Evolutionary conservation across 345 rosid genomes (phyloP).

Genomic region (Salix arbutifolia): DNA sequence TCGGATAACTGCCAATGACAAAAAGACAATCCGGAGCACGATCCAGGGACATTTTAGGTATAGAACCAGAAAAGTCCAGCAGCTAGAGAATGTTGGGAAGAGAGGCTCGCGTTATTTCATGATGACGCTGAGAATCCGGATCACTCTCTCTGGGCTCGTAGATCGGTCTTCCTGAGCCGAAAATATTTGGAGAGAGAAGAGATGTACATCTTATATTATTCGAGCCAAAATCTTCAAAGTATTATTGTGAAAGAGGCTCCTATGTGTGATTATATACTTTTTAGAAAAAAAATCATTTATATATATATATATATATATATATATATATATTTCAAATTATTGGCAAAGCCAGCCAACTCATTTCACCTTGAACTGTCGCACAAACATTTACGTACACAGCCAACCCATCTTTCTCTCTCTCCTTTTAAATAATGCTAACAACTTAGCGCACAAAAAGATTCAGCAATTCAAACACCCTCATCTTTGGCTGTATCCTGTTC

Average conservation of each 20-base stretch:
- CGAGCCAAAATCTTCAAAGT: no score
- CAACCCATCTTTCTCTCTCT: not conserved
- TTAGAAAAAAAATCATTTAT: no score
- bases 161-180: no score
- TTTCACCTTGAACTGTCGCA: not conserved
- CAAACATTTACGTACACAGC: not conserved
- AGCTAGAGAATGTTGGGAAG: not conserved
- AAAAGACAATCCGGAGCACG: no score
- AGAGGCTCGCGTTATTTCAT: slow-evolving; percentile 32
- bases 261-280: no score
- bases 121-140: slow-evolving; percentile 22
- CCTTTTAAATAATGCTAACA: not conserved
- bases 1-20: no score
- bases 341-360: not conserved
- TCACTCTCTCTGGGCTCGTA: no score
- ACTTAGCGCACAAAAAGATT: not conserved
- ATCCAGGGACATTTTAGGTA: not conserved
- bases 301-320: no score
- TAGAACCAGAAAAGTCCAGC: not conserved
- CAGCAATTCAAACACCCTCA: not conserved
- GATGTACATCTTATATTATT: no score
- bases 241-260: no score
- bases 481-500: not conserved
- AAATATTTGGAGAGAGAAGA: no score
- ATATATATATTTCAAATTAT: no score